These are phyloP conservation scores for Pseudocercospora musae DNA, from an alignment of 2,329 filamentous ascomycete genomes.

Conservation along the genomic window DNA sequence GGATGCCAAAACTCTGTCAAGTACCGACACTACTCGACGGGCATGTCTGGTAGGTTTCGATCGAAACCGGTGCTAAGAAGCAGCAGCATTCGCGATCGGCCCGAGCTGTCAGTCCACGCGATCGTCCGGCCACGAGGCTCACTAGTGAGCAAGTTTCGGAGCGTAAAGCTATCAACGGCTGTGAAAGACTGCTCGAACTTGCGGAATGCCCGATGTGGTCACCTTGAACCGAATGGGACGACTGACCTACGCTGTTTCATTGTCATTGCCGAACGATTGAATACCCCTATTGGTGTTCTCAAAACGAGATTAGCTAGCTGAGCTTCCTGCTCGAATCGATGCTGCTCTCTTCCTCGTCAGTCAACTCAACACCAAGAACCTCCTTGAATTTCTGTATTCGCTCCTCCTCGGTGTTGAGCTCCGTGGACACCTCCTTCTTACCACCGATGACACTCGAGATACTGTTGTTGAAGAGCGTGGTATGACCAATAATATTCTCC, in stretches of 20 bases:
- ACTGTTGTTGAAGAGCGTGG: conserved; percentile 42
- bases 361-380: conserved; percentile 42
- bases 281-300: background rate
- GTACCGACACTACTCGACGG: background rate
- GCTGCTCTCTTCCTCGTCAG: conserved; percentile 15
- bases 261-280: background rate
- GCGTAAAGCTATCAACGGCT: background rate
- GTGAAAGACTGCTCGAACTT: background rate
- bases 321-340: conserved; percentile 14
- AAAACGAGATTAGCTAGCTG: background rate
- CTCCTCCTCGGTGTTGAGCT: conserved; percentile 43
- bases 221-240: background rate
- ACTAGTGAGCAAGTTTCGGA: background rate
- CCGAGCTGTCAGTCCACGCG: background rate
- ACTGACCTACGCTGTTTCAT: background rate
- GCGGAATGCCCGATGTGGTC: background rate
- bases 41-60: background rate
- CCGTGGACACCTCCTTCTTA: conserved; percentile 40
- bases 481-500: conserved; percentile 38
- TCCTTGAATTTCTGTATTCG: conserved; percentile 44
- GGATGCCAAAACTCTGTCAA: background rate
- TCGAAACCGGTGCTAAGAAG: background rate
- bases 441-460: conserved; percentile 47
- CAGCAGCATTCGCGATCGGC: background rate
- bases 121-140: background rate